Percentiles rank a stretch among this genome's conserved stretches.
phyloP scores from a whole-genome alignment of 768 basidiomycete genomes.

The Tephrocybe sp. region DNA sequence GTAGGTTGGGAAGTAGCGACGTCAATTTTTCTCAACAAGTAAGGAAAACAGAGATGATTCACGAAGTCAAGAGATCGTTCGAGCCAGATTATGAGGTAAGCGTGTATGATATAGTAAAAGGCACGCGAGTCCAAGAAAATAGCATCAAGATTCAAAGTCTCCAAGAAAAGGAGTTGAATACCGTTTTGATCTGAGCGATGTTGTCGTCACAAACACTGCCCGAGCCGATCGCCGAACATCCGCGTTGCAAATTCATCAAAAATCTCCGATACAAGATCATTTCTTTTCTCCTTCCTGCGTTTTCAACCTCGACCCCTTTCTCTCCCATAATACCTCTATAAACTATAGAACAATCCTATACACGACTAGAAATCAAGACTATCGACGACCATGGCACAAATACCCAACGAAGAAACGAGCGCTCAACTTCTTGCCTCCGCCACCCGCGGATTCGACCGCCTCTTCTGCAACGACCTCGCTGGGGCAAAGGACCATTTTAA shows the following conservation, averaged over 20 bases:
- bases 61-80: too few species aligned
- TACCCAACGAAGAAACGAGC: slow-evolving; percentile 7
- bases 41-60: too few species aligned
- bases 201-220: not conserved
- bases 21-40: too few species aligned
- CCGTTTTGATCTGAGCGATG: not conserved
- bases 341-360: too few species aligned
- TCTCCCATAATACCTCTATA: not conserved
- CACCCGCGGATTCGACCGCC: slow-evolving; percentile 56
- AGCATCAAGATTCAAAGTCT: too few species aligned
- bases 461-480: slow-evolving; percentile 67
- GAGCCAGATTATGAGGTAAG: too few species aligned
- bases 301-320: not conserved
- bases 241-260: not conserved
- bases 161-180: too few species aligned
- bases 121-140: too few species aligned
- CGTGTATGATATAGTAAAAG: too few species aligned
- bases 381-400: not conserved
- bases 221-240: not conserved
- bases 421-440: slow-evolving; percentile 33
- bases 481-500: slow-evolving; percentile 51
- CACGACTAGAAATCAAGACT: not conserved
- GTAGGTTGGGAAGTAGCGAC: too few species aligned
- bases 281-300: not conserved
- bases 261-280: not conserved